Conservation (phyloP, 179 eudicot species). For the Dionaea muscipula region DNA sequence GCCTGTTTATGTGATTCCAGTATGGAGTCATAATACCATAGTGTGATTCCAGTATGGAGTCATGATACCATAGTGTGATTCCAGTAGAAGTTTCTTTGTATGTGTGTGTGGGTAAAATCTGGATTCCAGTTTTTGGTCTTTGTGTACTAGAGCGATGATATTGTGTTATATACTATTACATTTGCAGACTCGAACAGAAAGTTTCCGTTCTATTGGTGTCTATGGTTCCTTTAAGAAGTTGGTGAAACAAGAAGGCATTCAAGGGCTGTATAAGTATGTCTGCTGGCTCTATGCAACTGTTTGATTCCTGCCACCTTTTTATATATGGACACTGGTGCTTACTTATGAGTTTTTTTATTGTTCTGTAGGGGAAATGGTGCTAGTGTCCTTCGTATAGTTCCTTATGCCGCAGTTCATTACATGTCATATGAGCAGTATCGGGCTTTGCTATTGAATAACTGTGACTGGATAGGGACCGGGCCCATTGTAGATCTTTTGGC, state of each 20-base stretch:
- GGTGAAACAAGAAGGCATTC: conserved; percentile 64
- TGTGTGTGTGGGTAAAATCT: too few relatives aligned
- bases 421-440: conserved; percentile 96
- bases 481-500: conserved; percentile 84
- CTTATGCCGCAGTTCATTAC: conserved; percentile 92
- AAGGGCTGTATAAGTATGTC: conserved; percentile 81
- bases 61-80: too few relatives aligned
- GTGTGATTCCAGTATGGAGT: background rate
- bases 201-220: conserved; percentile 76
- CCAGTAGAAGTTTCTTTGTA: too few relatives aligned
- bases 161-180: background rate
- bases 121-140: too few relatives aligned
- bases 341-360: background rate
- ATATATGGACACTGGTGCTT: background rate
- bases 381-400: conserved; percentile 80
- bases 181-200: conserved; percentile 58
- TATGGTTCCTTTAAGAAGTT: conserved; percentile 64
- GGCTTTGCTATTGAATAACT: conserved; percentile 50
- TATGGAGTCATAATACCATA: background rate
- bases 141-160: conserved; percentile 22
- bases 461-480: conserved; percentile 69
- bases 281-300: conserved; percentile 3
- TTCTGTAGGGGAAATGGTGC: conserved; percentile 83
- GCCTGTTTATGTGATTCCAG: too few relatives aligned
- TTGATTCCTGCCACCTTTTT: background rate